phyloP scores from a whole-genome alignment of 176 grass and related monocot genomes.

The Poa pratensis region DNA sequence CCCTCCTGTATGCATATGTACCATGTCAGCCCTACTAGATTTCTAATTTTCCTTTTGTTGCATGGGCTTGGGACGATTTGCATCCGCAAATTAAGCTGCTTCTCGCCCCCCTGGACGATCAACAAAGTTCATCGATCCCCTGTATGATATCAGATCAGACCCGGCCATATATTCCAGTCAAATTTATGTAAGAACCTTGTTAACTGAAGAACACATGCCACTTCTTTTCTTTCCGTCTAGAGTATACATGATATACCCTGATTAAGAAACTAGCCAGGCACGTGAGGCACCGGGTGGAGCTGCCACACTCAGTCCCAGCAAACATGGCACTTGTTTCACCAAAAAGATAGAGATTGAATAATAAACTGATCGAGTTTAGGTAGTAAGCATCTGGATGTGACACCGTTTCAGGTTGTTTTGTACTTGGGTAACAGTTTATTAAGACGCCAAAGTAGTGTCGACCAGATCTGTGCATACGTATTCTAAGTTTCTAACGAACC shows the following conservation, averaged over 20 bases:
- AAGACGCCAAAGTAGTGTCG: neutral
- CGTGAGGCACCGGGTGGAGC: conserved; percentile 4
- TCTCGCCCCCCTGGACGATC: conserved; percentile 2
- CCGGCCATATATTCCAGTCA: conserved; percentile 5
- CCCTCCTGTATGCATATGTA: conserved; percentile 24
- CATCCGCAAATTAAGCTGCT: conserved; percentile 10
- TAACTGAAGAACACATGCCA: neutral
- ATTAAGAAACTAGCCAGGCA: too few species aligned
- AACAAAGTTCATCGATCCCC: conserved; percentile 21
- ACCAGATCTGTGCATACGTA: conserved; percentile 23
- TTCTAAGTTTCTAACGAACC: conserved; percentile 3
- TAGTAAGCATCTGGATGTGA: conserved; percentile 5
- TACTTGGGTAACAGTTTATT: conserved; percentile 33
- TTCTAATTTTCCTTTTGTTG: conserved; percentile 23
- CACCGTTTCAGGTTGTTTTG: conserved; percentile 32
- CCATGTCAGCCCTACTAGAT: neutral
- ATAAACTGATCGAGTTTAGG: neutral
- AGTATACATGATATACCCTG: neutral
- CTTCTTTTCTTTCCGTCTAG: neutral
- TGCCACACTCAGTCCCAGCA: neutral
- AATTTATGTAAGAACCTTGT: conserved; percentile 42
- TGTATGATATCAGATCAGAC: conserved; percentile 14
- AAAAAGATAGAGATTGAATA: neutral
- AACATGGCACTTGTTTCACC: neutral
- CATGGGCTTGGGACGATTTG: conserved; percentile 36